Evolutionary conservation across 108 stramenopile species (phyloP), one percentile per base, ranked within the genome.

Genomic region (Nitzschia sp.): DNA sequence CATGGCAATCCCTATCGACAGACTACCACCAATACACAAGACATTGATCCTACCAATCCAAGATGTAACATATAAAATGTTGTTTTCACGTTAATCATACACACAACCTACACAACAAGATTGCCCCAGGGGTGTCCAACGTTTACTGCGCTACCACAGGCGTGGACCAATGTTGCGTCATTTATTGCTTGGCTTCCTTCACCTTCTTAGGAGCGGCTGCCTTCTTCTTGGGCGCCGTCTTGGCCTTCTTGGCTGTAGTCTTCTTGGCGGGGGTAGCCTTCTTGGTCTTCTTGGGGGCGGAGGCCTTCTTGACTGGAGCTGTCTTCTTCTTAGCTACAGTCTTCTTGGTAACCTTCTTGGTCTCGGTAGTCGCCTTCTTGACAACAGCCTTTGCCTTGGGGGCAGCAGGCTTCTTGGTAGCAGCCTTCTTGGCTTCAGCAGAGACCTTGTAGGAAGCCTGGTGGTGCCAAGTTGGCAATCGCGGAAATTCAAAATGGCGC

Each of bases 361-460:
- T 12, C n/a, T 63, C 34, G 21, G 75, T 26, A 46, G 54, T 67
- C 57, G 67, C 46, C 59, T 67, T 68, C 51, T 60, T 67, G 22
- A 34, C 50, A 14, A 34, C 50, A 14, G 67, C 42, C 9, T 56
- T 52, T 43, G 63, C n/a, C 63, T 72, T 73, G 64, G 67, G 67
- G 29, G 75, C 51, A n/a, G 73, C 46, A 2, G 65, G 41, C 34
- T 72, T 73, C 52, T 72, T 76, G 40, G 57, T 34, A 5, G 67
- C 58, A 53, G 78, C 50, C 41, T 65, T 74, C 69, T 80, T 73
- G 14, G 85, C 84, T 37, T 81, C 82, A 17, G 78, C 60, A 10
- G 79, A 77, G 50, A 91, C 63, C 80, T 91, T 91, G 87, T 83
- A 91, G 54, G 83, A 85, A 11, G 66, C 71, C 61, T 62, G 43